Evolutionary conservation across 2,329 filamentous ascomycete species (phyloP), one percentile per base, ranked within the genome.

Genomic region (Zopfia rhizophila): DNA sequence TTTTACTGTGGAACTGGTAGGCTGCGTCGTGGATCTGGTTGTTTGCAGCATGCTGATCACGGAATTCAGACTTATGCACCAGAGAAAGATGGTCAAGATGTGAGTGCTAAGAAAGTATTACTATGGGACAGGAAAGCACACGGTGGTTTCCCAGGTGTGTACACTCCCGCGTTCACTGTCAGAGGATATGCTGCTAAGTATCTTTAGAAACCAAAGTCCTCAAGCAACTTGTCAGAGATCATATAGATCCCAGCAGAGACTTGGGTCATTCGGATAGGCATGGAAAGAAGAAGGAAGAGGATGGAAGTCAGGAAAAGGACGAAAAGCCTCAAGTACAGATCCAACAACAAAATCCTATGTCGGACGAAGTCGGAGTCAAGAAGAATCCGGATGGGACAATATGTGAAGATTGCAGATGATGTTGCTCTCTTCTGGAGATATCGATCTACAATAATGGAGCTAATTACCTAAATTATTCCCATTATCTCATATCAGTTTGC

Each of bases 81-180:
- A 4, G 41, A 21, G 47, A 38, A 46, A 37, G 28, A 32, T 41
- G 37, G 49, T 3, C 28, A 46, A 10, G 30, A 48, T 14, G 51
- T 56, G 5, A 55, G 68, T 11, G 68, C 73, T 2, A 61, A 76
- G 52, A 76, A 82, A 44, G 82, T 79, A 21, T 65, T 88, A 3
- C 77, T 97, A 22, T 99, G 94, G 94, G 91, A 97, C 77, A 83
- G 94, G 51, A 95, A 91, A 69, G 68, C 74, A 3, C 87, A 97
- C 65, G 90, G 90, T 21, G 92, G 94, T 0, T 99, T 99, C 72
- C 94, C 93, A 50, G 82, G 83, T 82, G 76, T 33, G 57, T 41
- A 24, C 35, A 2, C 23, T n/a, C 17, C 17, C 7, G 21, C 38
- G 11, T 8, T 19, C 12, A 49, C 31, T 38, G 17, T n/a, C n/a